Conservation (phyloP, 2,329 filamentous ascomycete genomes). For the Cladophialophora psammophila region DNA sequence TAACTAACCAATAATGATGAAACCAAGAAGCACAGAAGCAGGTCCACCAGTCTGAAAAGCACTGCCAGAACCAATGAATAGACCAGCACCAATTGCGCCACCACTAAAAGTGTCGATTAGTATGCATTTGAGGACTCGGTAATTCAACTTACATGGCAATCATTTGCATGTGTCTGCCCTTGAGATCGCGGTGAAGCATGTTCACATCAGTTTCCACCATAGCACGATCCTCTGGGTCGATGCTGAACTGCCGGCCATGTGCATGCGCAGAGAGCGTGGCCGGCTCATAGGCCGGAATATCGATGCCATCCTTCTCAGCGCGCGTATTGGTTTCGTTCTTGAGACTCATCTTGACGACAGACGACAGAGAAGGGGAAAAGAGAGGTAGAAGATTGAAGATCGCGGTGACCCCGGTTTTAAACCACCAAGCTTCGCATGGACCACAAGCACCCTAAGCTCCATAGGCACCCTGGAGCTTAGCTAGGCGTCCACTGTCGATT, state of each 20-base stretch:
- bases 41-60: constrained; percentile 50
- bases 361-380: constrained; percentile 13
- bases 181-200: constrained; percentile 34
- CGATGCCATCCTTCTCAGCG: constrained; percentile 29
- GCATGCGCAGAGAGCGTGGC: constrained; percentile 21
- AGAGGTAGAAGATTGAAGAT: constrained; percentile 21
- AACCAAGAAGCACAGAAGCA: constrained; percentile 50
- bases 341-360: constrained; percentile 34
- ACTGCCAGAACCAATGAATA: constrained; percentile 51
- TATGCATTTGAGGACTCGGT: constrained; percentile 19
- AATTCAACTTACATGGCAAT: constrained; percentile 51
- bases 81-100: constrained; percentile 49
- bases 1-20: constrained; percentile 60
- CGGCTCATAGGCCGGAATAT: constrained; percentile 11
- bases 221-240: constrained; percentile 33
- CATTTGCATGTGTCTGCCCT: constrained; percentile 39
- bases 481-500: constrained; percentile 19
- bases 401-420: constrained; percentile 30
- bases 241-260: constrained; percentile 40
- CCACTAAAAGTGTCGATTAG: constrained; percentile 32
- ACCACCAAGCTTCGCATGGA: constrained; percentile 31
- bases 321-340: constrained; percentile 28
- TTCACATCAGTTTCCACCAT: constrained; percentile 33
- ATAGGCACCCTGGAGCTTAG: constrained; percentile 24
- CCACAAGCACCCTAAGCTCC: constrained; percentile 18